These are phyloP conservation scores for Centaurea solstitialis DNA, from an alignment of 129 eudicot genomes.

Conservation along the genomic window DNA sequence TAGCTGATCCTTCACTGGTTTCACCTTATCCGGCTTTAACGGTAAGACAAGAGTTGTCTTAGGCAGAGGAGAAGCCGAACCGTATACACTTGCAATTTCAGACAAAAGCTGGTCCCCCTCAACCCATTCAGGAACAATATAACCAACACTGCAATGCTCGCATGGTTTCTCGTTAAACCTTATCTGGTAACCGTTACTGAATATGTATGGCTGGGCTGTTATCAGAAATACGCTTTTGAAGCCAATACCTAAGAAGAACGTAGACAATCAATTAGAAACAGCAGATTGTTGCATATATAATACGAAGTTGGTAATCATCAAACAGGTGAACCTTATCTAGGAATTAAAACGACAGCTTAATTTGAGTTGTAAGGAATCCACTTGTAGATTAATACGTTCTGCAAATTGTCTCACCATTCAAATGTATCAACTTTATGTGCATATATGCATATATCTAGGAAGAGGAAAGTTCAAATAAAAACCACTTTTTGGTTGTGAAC, in stretches of 20 bases:
- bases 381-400: neutral
- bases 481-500: too few species aligned
- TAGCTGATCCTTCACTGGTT: constrained; percentile 54
- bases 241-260: constrained; percentile 25
- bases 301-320: neutral
- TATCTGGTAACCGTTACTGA: constrained; percentile 67
- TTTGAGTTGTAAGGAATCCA: neutral
- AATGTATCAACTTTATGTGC: neutral
- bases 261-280: neutral
- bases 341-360: neutral
- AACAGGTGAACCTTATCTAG: neutral
- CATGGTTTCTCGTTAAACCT: constrained; percentile 63
- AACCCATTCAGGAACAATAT: constrained; percentile 78
- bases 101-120: constrained; percentile 42
- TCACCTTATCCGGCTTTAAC: constrained; percentile 53
- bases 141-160: constrained; percentile 52
- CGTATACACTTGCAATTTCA: constrained; percentile 36
- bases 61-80: constrained; percentile 39
- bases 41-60: constrained; percentile 59
- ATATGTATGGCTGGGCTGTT: constrained; percentile 62
- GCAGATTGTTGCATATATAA: neutral
- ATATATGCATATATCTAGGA: neutral
- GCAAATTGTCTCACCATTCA: neutral
- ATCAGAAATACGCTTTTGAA: constrained; percentile 69
- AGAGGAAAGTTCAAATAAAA: too few species aligned